phyloP scores from a whole-genome alignment of 2,329 filamentous ascomycete species.

The Pseudocercospora eumusae region DNA sequence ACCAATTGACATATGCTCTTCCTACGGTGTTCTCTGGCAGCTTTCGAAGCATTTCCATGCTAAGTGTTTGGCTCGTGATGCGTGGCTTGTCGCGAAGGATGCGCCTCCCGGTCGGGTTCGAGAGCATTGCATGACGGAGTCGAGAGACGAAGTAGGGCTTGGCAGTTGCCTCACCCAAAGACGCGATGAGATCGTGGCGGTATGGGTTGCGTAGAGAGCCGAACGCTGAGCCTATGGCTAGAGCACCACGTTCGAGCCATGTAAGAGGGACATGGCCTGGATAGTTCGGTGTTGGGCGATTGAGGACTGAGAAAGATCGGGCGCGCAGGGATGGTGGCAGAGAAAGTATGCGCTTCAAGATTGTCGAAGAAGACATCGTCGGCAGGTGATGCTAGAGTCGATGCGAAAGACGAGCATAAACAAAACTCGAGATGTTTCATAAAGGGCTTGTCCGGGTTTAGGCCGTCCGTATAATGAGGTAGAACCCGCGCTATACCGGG shows the following conservation, averaged over 20 bases:
- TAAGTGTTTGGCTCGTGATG: constrained; percentile 72
- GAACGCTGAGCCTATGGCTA: constrained; percentile 65
- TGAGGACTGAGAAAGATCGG: constrained; percentile 74
- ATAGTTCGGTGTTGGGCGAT: constrained; percentile 84
- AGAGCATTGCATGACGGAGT: constrained; percentile 89
- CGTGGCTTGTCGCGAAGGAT: constrained; percentile 89
- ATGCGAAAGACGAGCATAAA: no score
- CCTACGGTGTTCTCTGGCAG: constrained; percentile 76
- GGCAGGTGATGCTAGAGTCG: no score
- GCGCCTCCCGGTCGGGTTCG: constrained; percentile 76
- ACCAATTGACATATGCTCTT: constrained; percentile 79
- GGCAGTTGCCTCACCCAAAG: constrained; percentile 90
- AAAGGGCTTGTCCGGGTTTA: no score
- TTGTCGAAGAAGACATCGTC: not conserved
- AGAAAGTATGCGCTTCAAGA: constrained; percentile 27
- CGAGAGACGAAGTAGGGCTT: constrained; percentile 93
- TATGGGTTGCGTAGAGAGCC: constrained; percentile 70
- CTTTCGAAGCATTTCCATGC: constrained; percentile 68
- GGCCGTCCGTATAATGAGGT: no score
- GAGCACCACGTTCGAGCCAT: constrained; percentile 68
- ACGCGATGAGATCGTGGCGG: constrained; percentile 87
- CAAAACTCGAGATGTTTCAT: no score
- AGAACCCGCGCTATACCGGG: no score
- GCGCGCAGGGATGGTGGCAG: constrained; percentile 38
- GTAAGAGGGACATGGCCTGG: constrained; percentile 90